phyloP scores from a whole-genome alignment of 1,284 basidiomycete species.

The Ustilago xerochloae region DNA sequence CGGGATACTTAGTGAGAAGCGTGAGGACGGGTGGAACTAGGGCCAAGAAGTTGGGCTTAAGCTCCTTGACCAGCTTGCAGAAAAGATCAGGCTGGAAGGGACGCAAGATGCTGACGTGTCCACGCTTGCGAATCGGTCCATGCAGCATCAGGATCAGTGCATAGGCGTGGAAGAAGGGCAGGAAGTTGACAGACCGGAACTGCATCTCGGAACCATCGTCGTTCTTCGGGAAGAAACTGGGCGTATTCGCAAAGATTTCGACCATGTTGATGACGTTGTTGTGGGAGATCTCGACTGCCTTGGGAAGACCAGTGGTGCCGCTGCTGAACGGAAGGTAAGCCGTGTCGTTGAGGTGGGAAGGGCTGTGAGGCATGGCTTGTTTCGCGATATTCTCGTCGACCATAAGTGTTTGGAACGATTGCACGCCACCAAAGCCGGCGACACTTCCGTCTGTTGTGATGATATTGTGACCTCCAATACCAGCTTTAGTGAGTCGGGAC shows the following conservation, averaged over 20 bases:
- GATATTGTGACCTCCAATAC: slow-evolving; percentile 1
- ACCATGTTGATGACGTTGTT: slow-evolving; percentile 46
- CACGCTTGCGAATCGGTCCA: slow-evolving; percentile 14
- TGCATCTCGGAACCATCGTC: slow-evolving; percentile 1
- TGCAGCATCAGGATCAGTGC: slow-evolving; percentile 25
- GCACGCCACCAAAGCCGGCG: slow-evolving; percentile 13
- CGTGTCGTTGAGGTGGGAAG: slow-evolving; percentile 10
- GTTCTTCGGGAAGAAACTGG: slow-evolving; percentile 6
- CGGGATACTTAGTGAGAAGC: slow-evolving; percentile 24
- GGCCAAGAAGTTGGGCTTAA: slow-evolving; percentile 20
- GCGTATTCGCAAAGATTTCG: slow-evolving; percentile 22
- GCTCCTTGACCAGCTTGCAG: slow-evolving; percentile 26
- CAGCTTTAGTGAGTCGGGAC: slow-evolving; percentile 17
- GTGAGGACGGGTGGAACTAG: slow-evolving; percentile 41
- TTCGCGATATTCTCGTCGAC: slow-evolving; percentile 6
- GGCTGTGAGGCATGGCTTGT: slow-evolving; percentile 14
- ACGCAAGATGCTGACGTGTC: slow-evolving; percentile 14
- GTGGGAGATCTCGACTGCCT: slow-evolving; percentile 48
- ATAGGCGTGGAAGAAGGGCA: slow-evolving; percentile 51
- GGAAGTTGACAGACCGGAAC: slow-evolving; percentile 26
- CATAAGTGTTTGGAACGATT: slow-evolving; percentile 18
- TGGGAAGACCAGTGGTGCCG: slow-evolving; percentile 49
- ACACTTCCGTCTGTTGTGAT: slow-evolving; percentile 17
- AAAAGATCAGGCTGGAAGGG: slow-evolving; percentile 36
- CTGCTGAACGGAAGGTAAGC: slow-evolving; percentile 43